These are phyloP conservation scores for Cercospora zeina DNA, from an alignment of 2,329 filamentous ascomycete genomes.

Conservation along the genomic window DNA sequence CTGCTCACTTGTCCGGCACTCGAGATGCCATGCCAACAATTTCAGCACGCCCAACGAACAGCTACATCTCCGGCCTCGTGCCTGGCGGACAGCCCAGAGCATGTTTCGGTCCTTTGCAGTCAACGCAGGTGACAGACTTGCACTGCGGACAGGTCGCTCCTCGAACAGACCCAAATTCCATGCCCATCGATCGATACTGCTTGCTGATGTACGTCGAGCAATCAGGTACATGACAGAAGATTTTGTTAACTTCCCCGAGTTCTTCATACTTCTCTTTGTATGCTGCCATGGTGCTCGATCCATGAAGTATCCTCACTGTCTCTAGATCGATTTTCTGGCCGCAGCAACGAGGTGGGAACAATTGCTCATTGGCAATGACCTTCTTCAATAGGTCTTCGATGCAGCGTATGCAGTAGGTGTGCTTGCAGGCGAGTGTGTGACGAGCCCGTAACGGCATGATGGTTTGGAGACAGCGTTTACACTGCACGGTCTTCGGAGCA, in stretches of 20 bases:
- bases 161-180: background rate
- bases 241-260: conserved; percentile 11
- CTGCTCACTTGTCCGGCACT: background rate
- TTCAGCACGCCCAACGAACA: background rate
- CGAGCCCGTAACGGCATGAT: background rate
- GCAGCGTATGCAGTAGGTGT: conserved; percentile 18
- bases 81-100: background rate
- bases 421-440: conserved; percentile 7
- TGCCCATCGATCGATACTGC: background rate
- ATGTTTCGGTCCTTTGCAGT: conserved; percentile 12
- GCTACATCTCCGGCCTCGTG: background rate
- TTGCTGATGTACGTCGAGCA: conserved; percentile 20
- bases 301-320: background rate
- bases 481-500: background rate
- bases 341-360: conserved; percentile 23
- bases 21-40: no score
- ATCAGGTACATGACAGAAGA: conserved; percentile 18
- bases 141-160: conserved; percentile 4
- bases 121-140: background rate
- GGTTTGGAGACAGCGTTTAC: background rate
- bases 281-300: background rate
- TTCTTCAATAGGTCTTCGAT: conserved; percentile 14
- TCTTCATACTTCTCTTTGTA: conserved; percentile 17
- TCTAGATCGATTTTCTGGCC: conserved; percentile 1
- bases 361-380: conserved; percentile 13